Base-by-base conservation (phyloP, 108 stramenopile species). In the Aurantiochytrium sp. region DNA sequence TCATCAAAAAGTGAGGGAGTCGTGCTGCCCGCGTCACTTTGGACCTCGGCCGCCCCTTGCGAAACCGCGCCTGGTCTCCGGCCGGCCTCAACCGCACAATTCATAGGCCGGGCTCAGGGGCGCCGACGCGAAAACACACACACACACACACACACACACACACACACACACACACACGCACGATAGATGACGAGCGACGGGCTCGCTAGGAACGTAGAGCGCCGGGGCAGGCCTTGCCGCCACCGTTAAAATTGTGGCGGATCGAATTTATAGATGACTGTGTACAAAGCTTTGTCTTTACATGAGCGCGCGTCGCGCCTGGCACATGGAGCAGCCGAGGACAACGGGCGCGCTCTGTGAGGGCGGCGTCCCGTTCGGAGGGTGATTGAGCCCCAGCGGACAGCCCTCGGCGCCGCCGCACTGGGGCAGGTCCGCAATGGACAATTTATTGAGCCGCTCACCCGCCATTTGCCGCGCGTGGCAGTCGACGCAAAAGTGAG, bases 401-500 rank as follows among this genome's bases (percentile, higher is more conserved):
- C 59, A 65, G 19, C 8, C 4, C 34, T 65, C 22, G 6, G 59
- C 59, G 34, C 59, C 34, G 34, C 34, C 2, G 24, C 59, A 65
- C 34, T 65, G 59, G 0, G 59, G 59, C 34, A 65, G 24, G 8
- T 65, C 32, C 8, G 59, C 8, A 65, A 65, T 15, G 10, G 59
- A 3, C 34, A 65, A 19, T 34, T 27, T 55, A 21, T 85, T 48
- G 27, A 85, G 42, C 22, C 37, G 6, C 24, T 45, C 37, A n/a
- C 37, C 42, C 4, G n/a, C 81, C 37, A 36, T 39, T 10, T 36
- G 81, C 5, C 42, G 41, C 41, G 34, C 37, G 81, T 85, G 81
- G 81, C 81, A 85, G 81, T 45, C 41, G 6, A n/a, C 39, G 21
- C 81, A 85, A 48, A 85, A 85, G 10, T 85, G 81, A 12, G 81